phyloP scores from a whole-genome alignment of 2,329 filamentous ascomycete genomes.

The Paradendryphiella salina region DNA sequence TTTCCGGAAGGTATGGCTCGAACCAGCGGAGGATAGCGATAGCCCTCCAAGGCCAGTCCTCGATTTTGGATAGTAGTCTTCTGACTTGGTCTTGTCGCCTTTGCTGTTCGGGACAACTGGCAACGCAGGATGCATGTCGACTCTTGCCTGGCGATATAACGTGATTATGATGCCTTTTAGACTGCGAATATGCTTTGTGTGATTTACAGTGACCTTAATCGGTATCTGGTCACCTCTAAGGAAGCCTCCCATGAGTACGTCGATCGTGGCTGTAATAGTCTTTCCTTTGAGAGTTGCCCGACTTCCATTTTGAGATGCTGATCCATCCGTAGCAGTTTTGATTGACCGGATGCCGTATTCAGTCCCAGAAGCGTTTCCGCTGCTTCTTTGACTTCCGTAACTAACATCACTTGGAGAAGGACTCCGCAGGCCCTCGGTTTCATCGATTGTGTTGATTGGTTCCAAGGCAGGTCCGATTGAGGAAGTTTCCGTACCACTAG shows the following conservation, averaged over 20 bases:
- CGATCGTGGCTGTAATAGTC: slow-evolving; percentile 80
- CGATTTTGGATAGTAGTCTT: slow-evolving; percentile 85
- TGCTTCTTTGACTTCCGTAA: slow-evolving; percentile 60
- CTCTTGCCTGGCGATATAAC: slow-evolving; percentile 84
- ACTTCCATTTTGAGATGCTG: slow-evolving; percentile 49
- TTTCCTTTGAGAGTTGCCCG: slow-evolving; percentile 66
- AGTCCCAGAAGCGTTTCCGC: slow-evolving; percentile 53
- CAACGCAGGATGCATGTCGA: slow-evolving; percentile 74
- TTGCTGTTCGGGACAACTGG: slow-evolving; percentile 65
- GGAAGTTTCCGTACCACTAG: slow-evolving; percentile 25
- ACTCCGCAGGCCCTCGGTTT: slow-evolving; percentile 45
- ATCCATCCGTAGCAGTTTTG: slow-evolving; percentile 52
- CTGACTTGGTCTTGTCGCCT: slow-evolving; percentile 70
- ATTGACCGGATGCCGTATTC: slow-evolving; percentile 49
- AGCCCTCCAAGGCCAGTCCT: slow-evolving; percentile 83
- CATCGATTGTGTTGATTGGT: slow-evolving; percentile 31
- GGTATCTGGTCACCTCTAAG: slow-evolving; percentile 82
- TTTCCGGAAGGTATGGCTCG: slow-evolving; percentile 92
- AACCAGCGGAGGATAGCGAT: slow-evolving; percentile 81
- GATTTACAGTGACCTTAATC: slow-evolving; percentile 78
- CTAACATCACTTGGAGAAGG: slow-evolving; percentile 54
- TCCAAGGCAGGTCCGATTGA: slow-evolving; percentile 27
- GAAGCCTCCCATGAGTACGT: slow-evolving; percentile 79
- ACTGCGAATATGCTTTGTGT: slow-evolving; percentile 87
- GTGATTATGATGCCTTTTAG: slow-evolving; percentile 92